phyloP scores from a whole-genome alignment of 2,329 filamentous ascomycete species.

The Claviceps sorghi region DNA sequence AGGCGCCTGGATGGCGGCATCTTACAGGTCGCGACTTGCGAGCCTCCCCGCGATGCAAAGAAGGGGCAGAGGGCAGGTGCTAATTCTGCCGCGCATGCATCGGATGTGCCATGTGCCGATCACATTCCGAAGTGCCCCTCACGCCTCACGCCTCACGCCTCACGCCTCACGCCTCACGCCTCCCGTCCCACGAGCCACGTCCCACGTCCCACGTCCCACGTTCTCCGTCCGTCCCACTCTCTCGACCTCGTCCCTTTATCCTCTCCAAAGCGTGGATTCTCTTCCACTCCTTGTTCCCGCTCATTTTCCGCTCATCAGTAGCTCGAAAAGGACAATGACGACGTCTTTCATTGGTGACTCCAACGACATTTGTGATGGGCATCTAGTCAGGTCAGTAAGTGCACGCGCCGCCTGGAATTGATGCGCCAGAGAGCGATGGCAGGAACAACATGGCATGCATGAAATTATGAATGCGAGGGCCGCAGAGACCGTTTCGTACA shows the following conservation, averaged over 20 bases:
- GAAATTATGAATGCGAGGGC: neutral
- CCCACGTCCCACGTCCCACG: no score
- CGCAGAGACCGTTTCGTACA: no score
- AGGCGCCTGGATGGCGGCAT: neutral
- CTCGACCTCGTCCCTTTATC: neutral
- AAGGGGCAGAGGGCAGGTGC: neutral
- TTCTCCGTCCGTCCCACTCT: no score
- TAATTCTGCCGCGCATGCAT: no score
- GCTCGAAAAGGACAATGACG: no score
- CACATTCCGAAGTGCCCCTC: neutral
- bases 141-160: no score
- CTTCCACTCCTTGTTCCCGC: no score
- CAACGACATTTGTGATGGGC: neutral
- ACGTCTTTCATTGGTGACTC: neutral
- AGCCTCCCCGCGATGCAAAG: neutral
- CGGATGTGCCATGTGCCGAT: neutral
- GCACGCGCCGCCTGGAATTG: neutral
- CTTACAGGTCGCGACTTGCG: neutral
- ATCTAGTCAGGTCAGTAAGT: neutral
- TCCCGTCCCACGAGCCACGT: no score
- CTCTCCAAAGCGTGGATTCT: neutral
- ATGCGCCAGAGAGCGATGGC: neutral
- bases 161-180: no score
- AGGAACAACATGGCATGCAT: neutral
- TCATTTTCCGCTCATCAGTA: no score